A percentile compares a stretch with the other conserved stretches of the same genome.
phyloP scores from a whole-genome alignment of 495 filamentous ascomycete genomes.

The Neurospora terricola region DNA sequence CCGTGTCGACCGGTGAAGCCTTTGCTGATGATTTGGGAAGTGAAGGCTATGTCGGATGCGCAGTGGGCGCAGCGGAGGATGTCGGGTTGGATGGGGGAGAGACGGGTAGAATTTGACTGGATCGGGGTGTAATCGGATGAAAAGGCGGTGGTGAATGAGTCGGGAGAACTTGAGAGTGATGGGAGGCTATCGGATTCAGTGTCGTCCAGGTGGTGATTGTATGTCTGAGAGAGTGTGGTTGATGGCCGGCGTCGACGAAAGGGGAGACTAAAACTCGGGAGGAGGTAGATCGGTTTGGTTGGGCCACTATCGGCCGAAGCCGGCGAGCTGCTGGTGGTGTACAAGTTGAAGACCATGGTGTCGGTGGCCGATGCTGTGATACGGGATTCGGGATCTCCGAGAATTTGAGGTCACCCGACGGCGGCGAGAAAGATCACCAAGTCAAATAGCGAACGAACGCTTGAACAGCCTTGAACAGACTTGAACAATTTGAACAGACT shows the following conservation, averaged over 20 bases:
- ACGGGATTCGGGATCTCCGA: neutral
- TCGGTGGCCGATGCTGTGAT: neutral
- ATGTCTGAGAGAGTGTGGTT: neutral
- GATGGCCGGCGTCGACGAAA: constrained; percentile 28
- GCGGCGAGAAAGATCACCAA: neutral
- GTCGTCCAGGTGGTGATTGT: neutral
- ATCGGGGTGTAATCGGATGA: constrained; percentile 1
- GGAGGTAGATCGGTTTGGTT: constrained; percentile 39
- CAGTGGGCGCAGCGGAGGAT: constrained; percentile 66
- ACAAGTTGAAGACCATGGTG: constrained; percentile 16
- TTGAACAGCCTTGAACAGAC: neutral
- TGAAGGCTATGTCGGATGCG: constrained; percentile 62
- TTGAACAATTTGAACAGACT: neutral
- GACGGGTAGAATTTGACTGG: neutral
- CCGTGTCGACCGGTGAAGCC: constrained; percentile 93
- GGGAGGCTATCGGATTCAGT: constrained; percentile 4
- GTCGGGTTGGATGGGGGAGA: constrained; percentile 28
- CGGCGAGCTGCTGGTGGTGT: constrained; percentile 3
- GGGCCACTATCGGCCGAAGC: constrained; percentile 21
- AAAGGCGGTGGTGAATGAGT: constrained; percentile 17
- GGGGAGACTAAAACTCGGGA: constrained; percentile 35
- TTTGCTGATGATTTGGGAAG: constrained; percentile 75
- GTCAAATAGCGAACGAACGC: neutral
- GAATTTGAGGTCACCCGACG: neutral
- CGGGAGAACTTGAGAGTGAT: constrained; percentile 24